Evolutionary conservation across 805 yeast genomes (phyloP), one percentile per base, ranked within the genome.

Genomic region (Cyberlindnera maritima): DNA sequence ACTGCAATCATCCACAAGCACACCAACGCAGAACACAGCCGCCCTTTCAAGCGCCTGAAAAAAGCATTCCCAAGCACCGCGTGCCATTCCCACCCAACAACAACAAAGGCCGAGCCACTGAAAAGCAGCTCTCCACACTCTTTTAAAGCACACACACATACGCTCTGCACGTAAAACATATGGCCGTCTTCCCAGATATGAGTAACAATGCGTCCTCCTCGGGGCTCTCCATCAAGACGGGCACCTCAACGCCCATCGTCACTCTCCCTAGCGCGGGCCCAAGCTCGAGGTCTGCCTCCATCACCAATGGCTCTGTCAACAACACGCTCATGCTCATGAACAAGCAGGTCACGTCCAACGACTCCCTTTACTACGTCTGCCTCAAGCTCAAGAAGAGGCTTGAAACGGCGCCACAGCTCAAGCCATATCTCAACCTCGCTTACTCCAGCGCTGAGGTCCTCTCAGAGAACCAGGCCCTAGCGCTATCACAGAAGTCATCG

Each of bases 291-390:
- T 36, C 47, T 1, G 34, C 49, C n/a, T 50, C 56, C 14, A 40
- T 34, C 6, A 15, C 34, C 33, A 49, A 45, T 28, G 40, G 46
- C 25, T 4, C n/a, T 28, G 31, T 50, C 58, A 58, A 50, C 37
- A 61, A 56, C 43, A 62, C 66, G 12, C 59, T 60, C 36, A 60
- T 75, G 64, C 72, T 79, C 40, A 79, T 87, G 80, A 87, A 86
- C 65, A 75, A 74, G 54, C 76, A 74, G 50, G 85, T 85, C 5
- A 68, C 75, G 19, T 79, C 81, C 18, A 69, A 74, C 42, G 91
- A 84, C 49, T 88, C 91, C 29, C 67, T 88, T 21, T 87, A 79
- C 62, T 82, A 83, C 62, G 76, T 86, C 33, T 81, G 94, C 61
- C 64, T 74, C 20, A 71, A 69, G 25, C 69, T 88, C 46, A 75